Percentiles rank a stretch among this genome's conserved stretches.
Conservation (phyloP, 495 filamentous ascomycete genomes). For the Penicillium lividum region DNA sequence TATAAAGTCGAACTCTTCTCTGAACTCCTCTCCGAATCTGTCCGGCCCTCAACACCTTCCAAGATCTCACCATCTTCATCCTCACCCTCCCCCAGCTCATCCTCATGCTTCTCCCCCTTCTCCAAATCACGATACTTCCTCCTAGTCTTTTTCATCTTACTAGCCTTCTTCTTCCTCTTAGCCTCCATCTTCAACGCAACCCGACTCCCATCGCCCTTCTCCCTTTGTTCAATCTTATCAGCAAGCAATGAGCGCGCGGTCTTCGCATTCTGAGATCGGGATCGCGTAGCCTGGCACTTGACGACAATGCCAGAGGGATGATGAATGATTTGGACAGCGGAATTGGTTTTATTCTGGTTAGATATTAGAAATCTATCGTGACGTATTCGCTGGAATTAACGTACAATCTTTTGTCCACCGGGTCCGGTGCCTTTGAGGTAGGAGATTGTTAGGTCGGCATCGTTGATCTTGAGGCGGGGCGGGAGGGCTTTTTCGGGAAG, state of each 20-base stretch:
- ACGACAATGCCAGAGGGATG: conserved; percentile 84
- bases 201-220: conserved; percentile 61
- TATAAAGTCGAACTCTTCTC: neutral
- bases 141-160: conserved; percentile 62
- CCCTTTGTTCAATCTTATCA: conserved; percentile 69
- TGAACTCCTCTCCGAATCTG: neutral
- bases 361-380: neutral
- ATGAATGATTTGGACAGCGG: conserved; percentile 91
- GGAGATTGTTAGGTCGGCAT: conserved; percentile 74
- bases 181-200: conserved; percentile 54
- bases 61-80: neutral
- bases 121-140: conserved; percentile 61
- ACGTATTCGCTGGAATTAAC: neutral
- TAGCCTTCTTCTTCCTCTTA: conserved; percentile 63
- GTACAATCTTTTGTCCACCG: conserved; percentile 88
- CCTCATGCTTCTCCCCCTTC: conserved; percentile 30
- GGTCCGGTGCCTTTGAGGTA: conserved; percentile 93
- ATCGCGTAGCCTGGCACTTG: conserved; percentile 90
- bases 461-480: conserved; percentile 70
- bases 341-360: conserved; percentile 91
- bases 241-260: conserved; percentile 78
- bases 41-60: neutral
- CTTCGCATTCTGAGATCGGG: conserved; percentile 83
- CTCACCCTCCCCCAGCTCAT: neutral
- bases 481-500: conserved; percentile 61